These are phyloP conservation scores for Colletotrichum aenigma DNA, from an alignment of 2,329 filamentous ascomycete genomes.

Conservation along the genomic window DNA sequence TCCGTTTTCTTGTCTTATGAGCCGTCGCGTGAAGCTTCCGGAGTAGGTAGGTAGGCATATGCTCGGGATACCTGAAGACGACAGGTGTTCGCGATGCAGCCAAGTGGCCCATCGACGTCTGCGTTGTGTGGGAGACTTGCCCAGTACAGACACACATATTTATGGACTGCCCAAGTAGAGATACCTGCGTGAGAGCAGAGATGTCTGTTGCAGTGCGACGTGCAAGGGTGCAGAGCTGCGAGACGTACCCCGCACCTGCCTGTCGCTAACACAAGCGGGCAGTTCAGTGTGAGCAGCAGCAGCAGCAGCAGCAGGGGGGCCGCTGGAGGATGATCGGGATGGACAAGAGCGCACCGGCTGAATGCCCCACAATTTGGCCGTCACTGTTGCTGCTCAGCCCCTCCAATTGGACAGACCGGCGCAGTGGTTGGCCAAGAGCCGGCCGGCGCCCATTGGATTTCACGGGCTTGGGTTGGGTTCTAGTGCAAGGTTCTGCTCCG, in stretches of 20 bases:
- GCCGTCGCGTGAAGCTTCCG: background rate
- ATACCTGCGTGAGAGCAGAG: background rate
- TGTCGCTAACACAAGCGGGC: background rate
- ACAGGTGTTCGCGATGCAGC: background rate
- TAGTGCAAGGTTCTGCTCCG: background rate
- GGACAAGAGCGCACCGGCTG: conserved; percentile 1
- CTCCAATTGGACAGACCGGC: conserved; percentile 11
- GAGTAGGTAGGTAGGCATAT: background rate
- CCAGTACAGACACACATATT: background rate
- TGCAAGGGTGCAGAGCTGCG: background rate
- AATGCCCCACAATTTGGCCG: background rate
- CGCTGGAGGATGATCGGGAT: background rate
- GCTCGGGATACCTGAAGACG: background rate
- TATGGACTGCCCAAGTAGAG: background rate
- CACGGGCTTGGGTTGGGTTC: background rate
- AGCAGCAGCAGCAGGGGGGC: background rate
- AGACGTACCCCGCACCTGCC: conserved; percentile 17
- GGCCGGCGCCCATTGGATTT: conserved; percentile 7
- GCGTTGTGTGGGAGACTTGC: background rate
- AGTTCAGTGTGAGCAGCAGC: background rate
- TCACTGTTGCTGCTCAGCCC: background rate
- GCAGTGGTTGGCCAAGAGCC: conserved; percentile 13
- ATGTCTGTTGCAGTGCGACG: background rate
- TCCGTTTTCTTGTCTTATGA: background rate
- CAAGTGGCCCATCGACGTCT: background rate